Evolutionary conservation across 2,329 filamentous ascomycete species (phyloP), one percentile per base, ranked within the genome.

Genomic region (Ampelomyces quisqualis): DNA sequence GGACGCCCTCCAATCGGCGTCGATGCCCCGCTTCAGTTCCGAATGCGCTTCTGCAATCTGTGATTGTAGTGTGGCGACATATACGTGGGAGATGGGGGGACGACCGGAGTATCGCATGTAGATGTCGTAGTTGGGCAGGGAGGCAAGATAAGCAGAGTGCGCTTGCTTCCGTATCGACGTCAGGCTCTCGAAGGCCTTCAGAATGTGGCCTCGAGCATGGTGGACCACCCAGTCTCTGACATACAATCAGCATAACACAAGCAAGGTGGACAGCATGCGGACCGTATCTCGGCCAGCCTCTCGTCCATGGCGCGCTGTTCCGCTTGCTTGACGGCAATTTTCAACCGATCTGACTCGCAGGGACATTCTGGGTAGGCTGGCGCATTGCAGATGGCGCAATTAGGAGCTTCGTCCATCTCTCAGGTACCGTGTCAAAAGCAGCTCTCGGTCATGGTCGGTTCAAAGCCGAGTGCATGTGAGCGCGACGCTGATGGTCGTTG

Each of bases 1-100:
- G 33, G 82, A 85, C 20, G 79, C 76, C 57, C 84, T 79, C 86
- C 86, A 91, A 70, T 90, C 86, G 47, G 86, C 82, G 57, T 90
- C 85, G 57, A 90, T 85, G 46, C 85, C 85, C 34, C 80, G 77
- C 68, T 88, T 88, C 46, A 88, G 74, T 34, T 77, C 75, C 11
- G 75, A 75, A 58, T 88, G 79, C 17, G 84, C 85, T 41, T 79
- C 76, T 26, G 77, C 72, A 37, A 89, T 77, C 59, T 88, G 72
- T 15, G 56, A 53, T 34, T 73, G 68, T 17, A 75, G 57, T 34
- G 65, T 58, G n/a, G 67, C 57, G 10, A 74, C 53, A 34, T 69
- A 65, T 20, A 60, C 53, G 7, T 67, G 67, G 23, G 70, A 65
- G 10, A 75, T 64, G 1, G 73, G 73, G 7, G 73, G 72, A 23